These are phyloP conservation scores for Puccinia triticina DNA, from an alignment of 1,284 basidiomycete genomes.

Conservation along the genomic window DNA sequence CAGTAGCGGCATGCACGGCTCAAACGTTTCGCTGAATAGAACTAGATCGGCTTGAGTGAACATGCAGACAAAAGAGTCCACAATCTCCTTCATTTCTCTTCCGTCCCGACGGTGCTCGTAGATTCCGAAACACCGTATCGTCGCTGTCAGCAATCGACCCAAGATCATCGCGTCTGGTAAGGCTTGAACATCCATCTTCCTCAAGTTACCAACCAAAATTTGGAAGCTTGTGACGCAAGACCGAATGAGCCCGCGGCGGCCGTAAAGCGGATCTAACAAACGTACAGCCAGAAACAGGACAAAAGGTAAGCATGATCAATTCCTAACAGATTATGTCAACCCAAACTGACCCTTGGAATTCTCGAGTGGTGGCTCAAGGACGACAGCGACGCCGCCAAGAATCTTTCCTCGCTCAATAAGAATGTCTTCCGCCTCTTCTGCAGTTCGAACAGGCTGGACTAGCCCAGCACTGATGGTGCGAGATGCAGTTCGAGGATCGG, in stretches of 20 bases:
- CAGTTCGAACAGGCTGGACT: constrained; percentile 39
- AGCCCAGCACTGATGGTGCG: constrained; percentile 53
- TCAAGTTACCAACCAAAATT: constrained; percentile 67
- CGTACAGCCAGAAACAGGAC: constrained; percentile 42
- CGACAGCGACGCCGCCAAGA: constrained; percentile 41
- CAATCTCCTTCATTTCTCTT: constrained; percentile 80
- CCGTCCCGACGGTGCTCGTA: constrained; percentile 74
- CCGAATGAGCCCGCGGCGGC: constrained; percentile 82
- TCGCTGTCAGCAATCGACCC: constrained; percentile 82
- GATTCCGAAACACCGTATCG: constrained; percentile 80
- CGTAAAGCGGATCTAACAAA: constrained; percentile 62
- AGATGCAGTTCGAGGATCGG: constrained; percentile 4
- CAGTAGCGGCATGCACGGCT: constrained; percentile 84
- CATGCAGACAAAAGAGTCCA: constrained; percentile 81
- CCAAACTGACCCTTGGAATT: constrained; percentile 35
- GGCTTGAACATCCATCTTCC: constrained; percentile 71
- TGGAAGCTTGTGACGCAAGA: constrained; percentile 89
- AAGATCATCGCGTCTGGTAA: constrained; percentile 84
- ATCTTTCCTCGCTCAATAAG: constrained; percentile 62
- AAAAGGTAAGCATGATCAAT: neutral
- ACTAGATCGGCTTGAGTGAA: constrained; percentile 82
- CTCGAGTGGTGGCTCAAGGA: constrained; percentile 48
- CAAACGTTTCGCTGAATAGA: constrained; percentile 90
- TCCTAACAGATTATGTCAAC: neutral
- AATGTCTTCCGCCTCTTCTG: constrained; percentile 53